Conservation (phyloP, 1,284 basidiomycete species). For the Cystobasidiaceae sp. region DNA sequence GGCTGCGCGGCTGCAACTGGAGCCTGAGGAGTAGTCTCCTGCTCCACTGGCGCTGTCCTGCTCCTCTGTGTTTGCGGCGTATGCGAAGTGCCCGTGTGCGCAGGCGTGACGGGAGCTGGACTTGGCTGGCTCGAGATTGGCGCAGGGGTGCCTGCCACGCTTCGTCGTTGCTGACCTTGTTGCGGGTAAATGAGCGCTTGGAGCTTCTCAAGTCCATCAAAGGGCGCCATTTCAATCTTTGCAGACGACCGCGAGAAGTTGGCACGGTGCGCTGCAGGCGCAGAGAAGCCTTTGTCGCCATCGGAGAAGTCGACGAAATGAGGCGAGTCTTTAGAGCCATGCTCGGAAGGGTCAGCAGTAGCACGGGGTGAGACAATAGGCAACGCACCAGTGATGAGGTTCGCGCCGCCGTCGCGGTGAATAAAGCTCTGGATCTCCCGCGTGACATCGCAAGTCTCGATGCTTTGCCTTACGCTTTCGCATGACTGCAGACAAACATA, state of each 20-base stretch:
- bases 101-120: conserved; percentile 34
- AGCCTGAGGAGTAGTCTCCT: background rate
- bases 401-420: conserved; percentile 54
- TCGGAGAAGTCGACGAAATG: conserved; percentile 63
- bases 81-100: background rate
- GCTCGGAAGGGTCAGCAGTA: background rate
- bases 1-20: background rate
- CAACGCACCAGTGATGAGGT: conserved; percentile 8
- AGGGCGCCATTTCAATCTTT: conserved; percentile 25
- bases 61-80: background rate
- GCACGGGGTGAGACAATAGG: background rate
- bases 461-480: conserved; percentile 70
- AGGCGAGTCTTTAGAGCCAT: conserved; percentile 56
- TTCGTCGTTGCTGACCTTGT: conserved; percentile 13
- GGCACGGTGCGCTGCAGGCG: conserved; percentile 48
- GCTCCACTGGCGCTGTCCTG: background rate
- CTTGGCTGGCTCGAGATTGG: conserved; percentile 4
- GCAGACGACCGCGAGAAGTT: conserved; percentile 57
- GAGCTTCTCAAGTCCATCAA: conserved; percentile 21
- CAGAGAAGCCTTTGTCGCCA: conserved; percentile 46
- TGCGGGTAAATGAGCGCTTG: conserved; percentile 24
- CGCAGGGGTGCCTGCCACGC: conserved; percentile 11
- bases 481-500: conserved; percentile 60
- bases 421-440: conserved; percentile 41
- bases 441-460: conserved; percentile 42